These are phyloP conservation scores for Coemansia sp. DNA, from an alignment of 371 early-diverging fungal genomes.

Conservation along the genomic window DNA sequence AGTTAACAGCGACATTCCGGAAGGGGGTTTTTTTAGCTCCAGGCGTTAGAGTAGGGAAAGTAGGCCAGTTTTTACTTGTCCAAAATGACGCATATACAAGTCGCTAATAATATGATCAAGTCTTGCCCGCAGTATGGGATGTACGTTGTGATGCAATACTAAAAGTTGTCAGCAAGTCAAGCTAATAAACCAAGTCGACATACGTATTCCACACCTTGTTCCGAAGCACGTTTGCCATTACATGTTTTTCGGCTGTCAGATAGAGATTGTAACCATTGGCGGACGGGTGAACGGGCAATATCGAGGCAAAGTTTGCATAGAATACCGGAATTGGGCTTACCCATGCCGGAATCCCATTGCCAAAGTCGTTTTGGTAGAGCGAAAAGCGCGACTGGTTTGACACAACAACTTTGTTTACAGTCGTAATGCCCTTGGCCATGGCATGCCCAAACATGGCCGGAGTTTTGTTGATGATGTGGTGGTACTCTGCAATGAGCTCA, in stretches of 20 bases:
- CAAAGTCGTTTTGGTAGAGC: constrained; percentile 28
- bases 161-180: neutral
- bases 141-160: too few species aligned
- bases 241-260: neutral
- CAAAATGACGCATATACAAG: too few species aligned
- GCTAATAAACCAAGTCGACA: constrained; percentile 1
- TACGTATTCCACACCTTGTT: neutral
- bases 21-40: too few species aligned
- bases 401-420: neutral
- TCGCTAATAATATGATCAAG: too few species aligned
- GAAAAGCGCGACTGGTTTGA: constrained; percentile 21
- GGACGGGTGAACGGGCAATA: constrained; percentile 7
- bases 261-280: constrained; percentile 9
- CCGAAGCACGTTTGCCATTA: constrained; percentile 1
- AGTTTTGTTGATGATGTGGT: neutral
- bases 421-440: neutral
- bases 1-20: too few species aligned
- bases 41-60: too few species aligned
- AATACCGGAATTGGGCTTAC: constrained; percentile 11
- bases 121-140: too few species aligned
- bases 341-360: constrained; percentile 12
- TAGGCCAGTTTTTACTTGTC: too few species aligned
- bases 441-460: neutral
- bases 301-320: constrained; percentile 16
- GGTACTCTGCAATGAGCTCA: neutral